Conservation (phyloP, 164 flowering plant genomes). For the Umbilicus rupestris region DNA sequence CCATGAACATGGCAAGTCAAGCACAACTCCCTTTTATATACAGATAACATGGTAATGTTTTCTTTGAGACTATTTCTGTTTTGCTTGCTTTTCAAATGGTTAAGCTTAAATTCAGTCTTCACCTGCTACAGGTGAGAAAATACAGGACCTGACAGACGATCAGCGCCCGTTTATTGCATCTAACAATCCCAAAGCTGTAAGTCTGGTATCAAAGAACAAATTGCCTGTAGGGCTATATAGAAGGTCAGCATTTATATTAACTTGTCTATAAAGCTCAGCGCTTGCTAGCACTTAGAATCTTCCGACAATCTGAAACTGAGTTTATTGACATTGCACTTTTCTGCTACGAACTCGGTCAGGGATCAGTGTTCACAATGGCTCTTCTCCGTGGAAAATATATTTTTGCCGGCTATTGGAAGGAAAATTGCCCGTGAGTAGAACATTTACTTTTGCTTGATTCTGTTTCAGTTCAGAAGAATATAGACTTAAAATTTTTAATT, state of each 20-base stretch:
- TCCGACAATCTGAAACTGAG: no score
- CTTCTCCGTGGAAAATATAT: constrained; percentile 68
- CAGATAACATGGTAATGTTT: constrained; percentile 59
- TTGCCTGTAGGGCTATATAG: background rate
- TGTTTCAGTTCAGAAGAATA: no score
- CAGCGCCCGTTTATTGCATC: constrained; percentile 75
- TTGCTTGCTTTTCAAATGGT: background rate
- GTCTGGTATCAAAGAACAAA: constrained; percentile 10
- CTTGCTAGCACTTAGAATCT: no score
- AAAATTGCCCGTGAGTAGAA: constrained; percentile 50
- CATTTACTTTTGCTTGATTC: no score
- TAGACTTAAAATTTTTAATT: no score
- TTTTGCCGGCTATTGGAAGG: constrained; percentile 76
- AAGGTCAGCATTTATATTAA: no score
- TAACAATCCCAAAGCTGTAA: constrained; percentile 67
- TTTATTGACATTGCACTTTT: background rate
- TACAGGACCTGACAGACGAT: constrained; percentile 80
- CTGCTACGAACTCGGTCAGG: constrained; percentile 30
- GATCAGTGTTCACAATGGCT: constrained; percentile 67
- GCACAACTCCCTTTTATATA: no score
- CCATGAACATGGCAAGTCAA: constrained; percentile 94
- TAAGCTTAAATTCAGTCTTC: background rate
- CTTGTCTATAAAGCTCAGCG: background rate
- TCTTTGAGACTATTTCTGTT: background rate
- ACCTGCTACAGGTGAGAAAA: constrained; percentile 52